phyloP scores from a whole-genome alignment of 192 early-diverging fungal species.

The Chytriomyces sp. region DNA sequence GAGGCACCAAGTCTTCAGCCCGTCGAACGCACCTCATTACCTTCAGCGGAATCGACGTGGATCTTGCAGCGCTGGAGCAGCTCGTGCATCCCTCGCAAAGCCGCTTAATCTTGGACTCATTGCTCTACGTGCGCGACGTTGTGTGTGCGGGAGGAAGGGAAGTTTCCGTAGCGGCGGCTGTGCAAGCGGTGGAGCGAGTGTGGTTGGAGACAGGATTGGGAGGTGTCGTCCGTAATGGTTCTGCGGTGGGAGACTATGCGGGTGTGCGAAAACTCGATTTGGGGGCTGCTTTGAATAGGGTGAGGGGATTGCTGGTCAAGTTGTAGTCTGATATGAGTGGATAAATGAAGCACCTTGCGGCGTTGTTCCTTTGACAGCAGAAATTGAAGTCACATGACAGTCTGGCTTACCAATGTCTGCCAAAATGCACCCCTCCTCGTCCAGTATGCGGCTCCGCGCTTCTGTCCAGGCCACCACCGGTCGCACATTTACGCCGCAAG shows the following conservation, averaged over 20 bases:
- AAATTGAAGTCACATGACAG: too few relatives aligned
- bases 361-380: too few relatives aligned
- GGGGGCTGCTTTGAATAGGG: constrained; percentile 49
- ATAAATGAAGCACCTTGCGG: too few relatives aligned
- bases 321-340: too few relatives aligned
- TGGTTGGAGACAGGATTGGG: constrained; percentile 37
- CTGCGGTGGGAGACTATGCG: constrained; percentile 45
- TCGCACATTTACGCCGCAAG: neutral
- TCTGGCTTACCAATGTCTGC: too few relatives aligned
- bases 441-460: too few relatives aligned
- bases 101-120: constrained; percentile 43
- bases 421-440: too few relatives aligned
- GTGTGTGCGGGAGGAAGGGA: neutral
- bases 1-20: constrained; percentile 6
- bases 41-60: constrained; percentile 32
- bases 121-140: constrained; percentile 27
- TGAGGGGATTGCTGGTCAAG: constrained; percentile 7
- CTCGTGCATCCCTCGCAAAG: constrained; percentile 55
- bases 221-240: constrained; percentile 24
- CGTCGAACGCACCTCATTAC: constrained; percentile 37
- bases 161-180: constrained; percentile 18
- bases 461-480: neutral
- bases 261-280: constrained; percentile 51
- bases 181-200: constrained; percentile 41
- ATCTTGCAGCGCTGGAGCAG: constrained; percentile 58